Conservation (phyloP, 768 basidiomycete species). For the Lactarius trivialis region DNA sequence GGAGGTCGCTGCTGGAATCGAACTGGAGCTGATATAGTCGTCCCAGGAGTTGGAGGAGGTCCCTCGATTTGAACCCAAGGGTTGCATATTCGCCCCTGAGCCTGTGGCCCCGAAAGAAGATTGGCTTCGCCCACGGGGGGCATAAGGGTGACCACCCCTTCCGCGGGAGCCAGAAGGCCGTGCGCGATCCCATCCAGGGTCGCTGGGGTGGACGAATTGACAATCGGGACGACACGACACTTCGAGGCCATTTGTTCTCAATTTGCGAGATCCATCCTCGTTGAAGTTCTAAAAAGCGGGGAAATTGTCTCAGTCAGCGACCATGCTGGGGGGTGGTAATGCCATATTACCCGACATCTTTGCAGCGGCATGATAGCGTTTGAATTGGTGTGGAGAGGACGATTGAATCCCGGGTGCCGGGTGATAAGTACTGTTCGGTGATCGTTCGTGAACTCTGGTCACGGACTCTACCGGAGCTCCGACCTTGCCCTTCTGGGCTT, state of each 20-base stretch:
- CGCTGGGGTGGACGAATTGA: slow-evolving; percentile 14
- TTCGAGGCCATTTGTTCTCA: neutral
- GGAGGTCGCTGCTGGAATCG: neutral
- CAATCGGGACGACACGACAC: slow-evolving; percentile 2
- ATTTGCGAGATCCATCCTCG: slow-evolving; percentile 7
- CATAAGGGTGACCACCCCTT: slow-evolving; percentile 4
- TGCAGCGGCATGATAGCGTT: slow-evolving; percentile 2
- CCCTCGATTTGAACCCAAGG: neutral
- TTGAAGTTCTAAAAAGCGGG: slow-evolving; percentile 9
- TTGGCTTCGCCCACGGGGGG: slow-evolving; percentile 5
- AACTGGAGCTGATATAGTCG: slow-evolving; percentile 7
- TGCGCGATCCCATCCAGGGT: slow-evolving; percentile 12
- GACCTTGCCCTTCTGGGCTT: neutral
- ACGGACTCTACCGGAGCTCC: neutral
- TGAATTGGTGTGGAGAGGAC: neutral
- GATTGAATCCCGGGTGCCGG: neutral
- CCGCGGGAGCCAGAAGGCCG: neutral
- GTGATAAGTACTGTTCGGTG: too few species aligned
- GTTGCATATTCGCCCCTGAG: neutral
- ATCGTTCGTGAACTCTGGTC: too few species aligned
- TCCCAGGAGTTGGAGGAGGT: slow-evolving; percentile 6
- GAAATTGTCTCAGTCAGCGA: neutral
- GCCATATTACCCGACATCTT: neutral
- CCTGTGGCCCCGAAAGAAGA: neutral
- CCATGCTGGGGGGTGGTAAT: neutral